These are phyloP conservation scores for Cochlearia excelsa DNA, from an alignment of 345 rosid species.

Conservation along the genomic window DNA sequence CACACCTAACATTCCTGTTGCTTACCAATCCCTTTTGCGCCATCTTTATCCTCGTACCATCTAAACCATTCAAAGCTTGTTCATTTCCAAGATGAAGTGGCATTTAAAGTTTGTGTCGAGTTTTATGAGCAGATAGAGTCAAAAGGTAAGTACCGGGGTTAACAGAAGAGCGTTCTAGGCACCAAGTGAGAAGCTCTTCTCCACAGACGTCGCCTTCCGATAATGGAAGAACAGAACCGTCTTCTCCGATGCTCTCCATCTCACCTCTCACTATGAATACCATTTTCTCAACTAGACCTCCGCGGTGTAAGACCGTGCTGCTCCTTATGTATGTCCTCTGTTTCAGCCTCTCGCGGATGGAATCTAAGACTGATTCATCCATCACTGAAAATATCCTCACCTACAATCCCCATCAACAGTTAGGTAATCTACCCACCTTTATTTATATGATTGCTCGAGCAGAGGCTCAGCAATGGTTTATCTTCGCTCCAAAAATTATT, in stretches of 20 bases:
- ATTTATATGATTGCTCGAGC: background rate
- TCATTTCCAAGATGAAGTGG: no score
- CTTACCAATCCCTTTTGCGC: conserved; percentile 50
- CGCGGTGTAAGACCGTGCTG: conserved; percentile 53
- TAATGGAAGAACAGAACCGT: conserved; percentile 42
- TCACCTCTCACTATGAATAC: conserved; percentile 82
- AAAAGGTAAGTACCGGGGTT: conserved; percentile 46
- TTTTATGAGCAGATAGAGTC: background rate
- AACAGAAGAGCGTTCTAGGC: conserved; percentile 72
- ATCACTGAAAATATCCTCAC: conserved; percentile 67
- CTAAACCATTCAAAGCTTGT: conserved; percentile 37
- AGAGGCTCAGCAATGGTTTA: background rate
- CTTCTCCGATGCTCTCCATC: conserved; percentile 65
- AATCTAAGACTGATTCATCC: conserved; percentile 70
- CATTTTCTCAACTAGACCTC: conserved; percentile 74
- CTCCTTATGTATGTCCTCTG: conserved; percentile 66
- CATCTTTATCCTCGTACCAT: conserved; percentile 47
- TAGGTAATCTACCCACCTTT: background rate
- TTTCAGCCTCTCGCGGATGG: conserved; percentile 66
- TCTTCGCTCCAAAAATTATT: background rate
- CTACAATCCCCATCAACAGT: conserved; percentile 40
- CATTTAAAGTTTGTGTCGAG: background rate
- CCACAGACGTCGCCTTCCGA: conserved; percentile 78
- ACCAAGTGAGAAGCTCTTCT: conserved; percentile 91
- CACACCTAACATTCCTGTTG: conserved; percentile 58